Conservation (phyloP, 768 basidiomycete genomes). For the Ephemerocybe angulata region DNA sequence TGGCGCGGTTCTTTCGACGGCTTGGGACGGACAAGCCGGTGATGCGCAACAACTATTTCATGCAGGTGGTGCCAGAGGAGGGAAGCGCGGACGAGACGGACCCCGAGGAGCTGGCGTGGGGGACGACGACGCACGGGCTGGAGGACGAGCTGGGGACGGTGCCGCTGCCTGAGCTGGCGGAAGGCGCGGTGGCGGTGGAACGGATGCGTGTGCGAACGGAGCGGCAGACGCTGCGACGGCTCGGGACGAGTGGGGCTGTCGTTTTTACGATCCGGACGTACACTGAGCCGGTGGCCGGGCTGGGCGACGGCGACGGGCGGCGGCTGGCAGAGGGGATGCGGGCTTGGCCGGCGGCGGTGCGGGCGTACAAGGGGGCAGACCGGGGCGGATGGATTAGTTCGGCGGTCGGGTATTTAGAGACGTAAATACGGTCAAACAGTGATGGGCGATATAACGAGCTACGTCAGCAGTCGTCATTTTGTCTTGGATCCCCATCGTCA, state of each 20-base stretch:
- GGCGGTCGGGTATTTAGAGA: conserved; percentile 37
- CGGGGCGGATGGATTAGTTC: conserved; percentile 29
- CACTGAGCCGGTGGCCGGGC: conserved; percentile 47
- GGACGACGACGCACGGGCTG: conserved; percentile 46
- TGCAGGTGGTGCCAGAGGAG: conserved; percentile 27
- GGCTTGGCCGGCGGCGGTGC: conserved; percentile 65
- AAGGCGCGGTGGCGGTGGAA: conserved; percentile 29
- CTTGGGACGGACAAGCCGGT: conserved; percentile 67
- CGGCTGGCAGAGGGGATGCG: conserved; percentile 60
- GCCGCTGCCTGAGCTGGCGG: conserved; percentile 14
- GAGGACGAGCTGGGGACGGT: conserved; percentile 44
- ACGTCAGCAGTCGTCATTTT: conserved; percentile 52
- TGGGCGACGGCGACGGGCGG: conserved; percentile 52
- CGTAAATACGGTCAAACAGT: conserved; percentile 40
- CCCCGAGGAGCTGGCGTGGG: conserved; percentile 67
- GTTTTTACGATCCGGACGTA: conserved; percentile 71
- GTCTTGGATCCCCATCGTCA: conserved; percentile 36
- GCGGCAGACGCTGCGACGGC: conserved; percentile 62
- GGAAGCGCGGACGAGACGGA: conserved; percentile 35
- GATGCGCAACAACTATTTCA: conserved; percentile 63
- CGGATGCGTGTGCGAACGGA: conserved; percentile 57
- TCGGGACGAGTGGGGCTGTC: conserved; percentile 60
- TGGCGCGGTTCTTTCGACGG: conserved; percentile 69
- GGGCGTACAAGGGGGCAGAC: conserved; percentile 41
- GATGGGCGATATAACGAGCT: conserved; percentile 41